Percentiles rank a stretch among this genome's conserved stretches.
Evolutionary conservation across 2,329 filamentous ascomycete species (phyloP).

Genomic region (Pseudodiploospora longispora): DNA sequence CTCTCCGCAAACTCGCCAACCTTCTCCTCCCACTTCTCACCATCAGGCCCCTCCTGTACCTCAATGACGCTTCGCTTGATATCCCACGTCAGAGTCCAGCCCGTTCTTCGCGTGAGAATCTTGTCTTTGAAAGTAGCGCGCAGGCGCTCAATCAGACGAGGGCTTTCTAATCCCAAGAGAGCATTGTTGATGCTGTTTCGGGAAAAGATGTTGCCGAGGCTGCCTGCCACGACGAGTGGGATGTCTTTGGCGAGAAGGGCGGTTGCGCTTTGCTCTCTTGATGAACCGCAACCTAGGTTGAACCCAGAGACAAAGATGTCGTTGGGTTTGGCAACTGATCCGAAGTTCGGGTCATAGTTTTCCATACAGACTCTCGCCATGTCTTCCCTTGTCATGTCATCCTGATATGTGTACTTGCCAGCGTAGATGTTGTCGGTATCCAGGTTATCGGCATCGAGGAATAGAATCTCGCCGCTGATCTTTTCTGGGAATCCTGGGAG

Average conservation of each 20-base stretch:
- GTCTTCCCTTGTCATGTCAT: constrained; percentile 63
- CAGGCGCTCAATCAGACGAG: constrained; percentile 56
- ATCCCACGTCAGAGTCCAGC: constrained; percentile 41
- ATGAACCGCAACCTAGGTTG: constrained; percentile 82
- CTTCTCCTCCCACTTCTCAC: constrained; percentile 16
- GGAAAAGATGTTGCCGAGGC: constrained; percentile 77
- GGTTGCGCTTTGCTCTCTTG: constrained; percentile 77
- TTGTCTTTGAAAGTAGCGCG: constrained; percentile 54
- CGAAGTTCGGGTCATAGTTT: constrained; percentile 78
- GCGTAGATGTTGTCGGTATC: constrained; percentile 92
- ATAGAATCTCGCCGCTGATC: constrained; percentile 79
- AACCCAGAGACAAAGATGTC: constrained; percentile 82
- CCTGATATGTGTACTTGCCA: constrained; percentile 87
- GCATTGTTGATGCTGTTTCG: constrained; percentile 76
- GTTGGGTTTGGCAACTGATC: constrained; percentile 50
- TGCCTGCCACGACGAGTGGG: constrained; percentile 70
- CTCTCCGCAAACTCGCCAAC: constrained; percentile 16
- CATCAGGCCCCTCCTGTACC: constrained; percentile 13
- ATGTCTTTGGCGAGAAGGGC: constrained; percentile 76
- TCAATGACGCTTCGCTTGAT: constrained; percentile 9
- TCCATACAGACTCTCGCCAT: constrained; percentile 92
- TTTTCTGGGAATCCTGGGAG: constrained; percentile 80
- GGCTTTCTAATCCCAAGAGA: constrained; percentile 63
- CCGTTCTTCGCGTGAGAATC: constrained; percentile 61
- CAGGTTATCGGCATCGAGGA: constrained; percentile 73